A percentile compares a stretch with the other conserved stretches of the same genome.
Conservation (phyloP, 345 rosid genomes). For the Excoecaria agallocha region DNA sequence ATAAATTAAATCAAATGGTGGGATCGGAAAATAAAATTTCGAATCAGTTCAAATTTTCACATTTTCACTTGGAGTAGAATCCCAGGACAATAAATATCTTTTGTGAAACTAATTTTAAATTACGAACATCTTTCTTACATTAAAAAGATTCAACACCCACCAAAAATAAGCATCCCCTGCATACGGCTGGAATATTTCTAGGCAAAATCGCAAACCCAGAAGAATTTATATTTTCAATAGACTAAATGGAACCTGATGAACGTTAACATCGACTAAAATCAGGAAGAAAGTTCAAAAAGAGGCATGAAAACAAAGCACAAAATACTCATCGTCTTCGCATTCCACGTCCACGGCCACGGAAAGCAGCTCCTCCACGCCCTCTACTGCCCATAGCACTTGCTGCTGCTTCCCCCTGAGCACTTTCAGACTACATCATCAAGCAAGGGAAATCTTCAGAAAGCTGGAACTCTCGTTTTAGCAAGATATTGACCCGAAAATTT, state of each 20-base stretch:
- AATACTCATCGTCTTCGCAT: slow-evolving; percentile 82
- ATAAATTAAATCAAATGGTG: too few species aligned
- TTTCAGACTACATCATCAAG: slow-evolving; percentile 68
- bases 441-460: background rate
- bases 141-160: background rate
- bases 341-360: slow-evolving; percentile 93
- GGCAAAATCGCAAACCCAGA: background rate
- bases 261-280: slow-evolving; percentile 4
- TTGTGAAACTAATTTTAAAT: slow-evolving; percentile 1
- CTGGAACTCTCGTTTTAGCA: background rate
- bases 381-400: slow-evolving; percentile 90
- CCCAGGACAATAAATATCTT: background rate
- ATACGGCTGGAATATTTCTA: background rate
- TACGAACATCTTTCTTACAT: background rate
- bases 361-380: slow-evolving; percentile 70
- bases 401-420: slow-evolving; percentile 97
- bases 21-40: too few species aligned
- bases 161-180: slow-evolving; percentile 5
- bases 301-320: background rate
- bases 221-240: background rate
- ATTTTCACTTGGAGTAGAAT: too few species aligned
- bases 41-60: too few species aligned
- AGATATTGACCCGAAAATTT: background rate
- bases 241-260: background rate
- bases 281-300: background rate